A percentile compares a stretch with the other conserved stretches of the same genome.
phyloP scores from a whole-genome alignment of 2,329 filamentous ascomycete genomes.

The Onygenales sp. region DNA sequence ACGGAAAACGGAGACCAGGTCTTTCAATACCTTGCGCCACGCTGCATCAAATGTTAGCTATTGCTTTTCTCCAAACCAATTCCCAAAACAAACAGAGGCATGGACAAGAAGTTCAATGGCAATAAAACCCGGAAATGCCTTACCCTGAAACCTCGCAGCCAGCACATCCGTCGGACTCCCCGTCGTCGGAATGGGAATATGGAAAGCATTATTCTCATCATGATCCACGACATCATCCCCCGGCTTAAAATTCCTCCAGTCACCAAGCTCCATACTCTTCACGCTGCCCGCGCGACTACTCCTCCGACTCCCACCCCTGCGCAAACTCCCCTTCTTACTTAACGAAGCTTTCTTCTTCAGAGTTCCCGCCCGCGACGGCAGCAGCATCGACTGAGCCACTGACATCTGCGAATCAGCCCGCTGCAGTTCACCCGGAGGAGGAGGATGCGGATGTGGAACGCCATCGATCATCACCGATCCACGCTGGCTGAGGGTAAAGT shows the following conservation, averaged over 20 bases:
- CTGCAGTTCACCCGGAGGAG: conserved; percentile 1
- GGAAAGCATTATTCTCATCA: conserved; percentile 74
- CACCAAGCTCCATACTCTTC: conserved; percentile 64
- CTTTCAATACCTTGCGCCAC: conserved; percentile 92
- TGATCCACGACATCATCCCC: conserved; percentile 29
- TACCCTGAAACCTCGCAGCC: conserved; percentile 81
- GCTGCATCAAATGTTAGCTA: conserved; percentile 41
- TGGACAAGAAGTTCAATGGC: not conserved
- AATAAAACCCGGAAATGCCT: conserved; percentile 17
- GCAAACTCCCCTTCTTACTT: conserved; percentile 62
- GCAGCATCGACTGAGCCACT: conserved; percentile 25
- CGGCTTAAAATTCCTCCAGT: conserved; percentile 39
- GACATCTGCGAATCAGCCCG: conserved; percentile 33
- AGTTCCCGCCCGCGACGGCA: conserved; percentile 53
- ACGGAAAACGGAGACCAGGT: conserved; percentile 85
- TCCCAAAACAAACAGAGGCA: not conserved
- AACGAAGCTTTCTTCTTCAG: conserved; percentile 83
- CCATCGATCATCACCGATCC: conserved; percentile 25
- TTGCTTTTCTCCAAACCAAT: not conserved
- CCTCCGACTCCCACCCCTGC: conserved; percentile 68
- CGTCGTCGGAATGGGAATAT: conserved; percentile 77
- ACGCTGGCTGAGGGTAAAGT: conserved; percentile 25
- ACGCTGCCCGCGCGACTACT: conserved; percentile 83
- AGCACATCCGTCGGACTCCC: conserved; percentile 83
- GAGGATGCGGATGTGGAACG: not conserved